phyloP scores from a whole-genome alignment of 257 asterid species.

The Forsythia viridissima region DNA sequence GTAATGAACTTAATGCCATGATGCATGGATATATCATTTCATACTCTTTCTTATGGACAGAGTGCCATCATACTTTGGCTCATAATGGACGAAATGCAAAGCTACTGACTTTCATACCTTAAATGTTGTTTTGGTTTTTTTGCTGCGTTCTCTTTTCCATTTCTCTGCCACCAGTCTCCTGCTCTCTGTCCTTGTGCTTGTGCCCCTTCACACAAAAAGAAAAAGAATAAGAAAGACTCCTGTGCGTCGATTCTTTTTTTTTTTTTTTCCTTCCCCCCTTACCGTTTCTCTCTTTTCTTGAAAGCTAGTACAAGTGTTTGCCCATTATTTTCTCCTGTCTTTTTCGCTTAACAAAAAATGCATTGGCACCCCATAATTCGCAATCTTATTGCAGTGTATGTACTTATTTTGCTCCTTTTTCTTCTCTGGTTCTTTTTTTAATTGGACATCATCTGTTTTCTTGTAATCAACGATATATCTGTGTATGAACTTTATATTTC shows the following conservation, averaged over 20 bases:
- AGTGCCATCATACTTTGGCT: not conserved
- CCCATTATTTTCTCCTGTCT: not conserved
- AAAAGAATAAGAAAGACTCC: not conserved
- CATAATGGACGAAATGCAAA: not conserved
- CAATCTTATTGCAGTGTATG: not conserved
- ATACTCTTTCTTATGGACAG: not conserved
- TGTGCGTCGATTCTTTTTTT: not conserved
- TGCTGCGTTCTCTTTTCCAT: not conserved
- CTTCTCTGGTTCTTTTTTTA: not conserved
- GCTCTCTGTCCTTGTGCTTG: not conserved
- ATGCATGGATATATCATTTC: not conserved
- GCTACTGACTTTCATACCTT: not conserved
- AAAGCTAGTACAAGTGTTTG: not conserved
- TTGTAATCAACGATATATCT: not conserved
- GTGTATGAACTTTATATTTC: not conserved
- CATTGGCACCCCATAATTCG: not conserved
- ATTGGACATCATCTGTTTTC: not conserved
- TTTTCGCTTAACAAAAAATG: not conserved
- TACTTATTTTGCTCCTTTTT: not conserved
- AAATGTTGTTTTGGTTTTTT: not conserved
- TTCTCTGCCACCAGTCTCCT: not conserved
- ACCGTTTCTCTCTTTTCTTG: not conserved
- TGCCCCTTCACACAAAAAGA: not conserved
- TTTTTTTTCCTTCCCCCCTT: not conserved
- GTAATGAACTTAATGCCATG: not conserved